Evolutionary conservation across 345 rosid genomes (phyloP), one percentile per base, ranked within the genome.

Genomic region (Sonneratia caseolaris): DNA sequence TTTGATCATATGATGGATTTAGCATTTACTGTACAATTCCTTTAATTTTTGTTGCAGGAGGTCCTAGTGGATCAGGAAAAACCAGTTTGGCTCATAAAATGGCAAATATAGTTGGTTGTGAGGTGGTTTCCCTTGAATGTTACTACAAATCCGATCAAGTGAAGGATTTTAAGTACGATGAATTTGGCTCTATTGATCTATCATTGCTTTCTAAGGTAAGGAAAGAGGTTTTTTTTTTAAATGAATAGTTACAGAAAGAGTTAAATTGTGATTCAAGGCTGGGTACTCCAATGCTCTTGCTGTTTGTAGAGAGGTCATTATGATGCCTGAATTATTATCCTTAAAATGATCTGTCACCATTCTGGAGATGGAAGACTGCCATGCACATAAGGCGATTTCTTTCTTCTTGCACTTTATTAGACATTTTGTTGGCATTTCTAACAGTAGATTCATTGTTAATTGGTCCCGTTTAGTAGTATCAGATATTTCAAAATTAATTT

Each of bases 11-110:
- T 43, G 70, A n/a, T 68, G 35, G 47, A 10, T 47, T 68, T 53
- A 66, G 37, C 64, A 64, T 37, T 32, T 68, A 43, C 27, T 43
- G 45, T 36, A 37, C 43, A 49, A 27, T 37, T 16, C 59, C 61
- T 47, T 68, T 37, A 66, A 61, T 72, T 70, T 64, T 73, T 71
- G 65, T 77, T 80, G 80, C 83, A 95, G 99, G 99, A 77, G 99
- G 99, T 79, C 99, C 99, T 38, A 95, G 99, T 86, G 99, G 99
- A 74, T 92, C 98, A 65, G 99, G 99, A 66, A 95, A 95, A 86
- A 92, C 99, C 73, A 96, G 98, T 83, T 73, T 96, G 90, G 99
- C 99, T 71, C 98, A 89, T 82, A 96, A 96, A 84, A 92, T 92
- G 99, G 99, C 99, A 57, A 96, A 92, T 80, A 96, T 96, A 73